A percentile compares a stretch with the other conserved stretches of the same genome.
Evolutionary conservation across 225 moss, liverwort and hornwort genomes (phyloP).

Genomic region (Physcomitrellopsis africana): DNA sequence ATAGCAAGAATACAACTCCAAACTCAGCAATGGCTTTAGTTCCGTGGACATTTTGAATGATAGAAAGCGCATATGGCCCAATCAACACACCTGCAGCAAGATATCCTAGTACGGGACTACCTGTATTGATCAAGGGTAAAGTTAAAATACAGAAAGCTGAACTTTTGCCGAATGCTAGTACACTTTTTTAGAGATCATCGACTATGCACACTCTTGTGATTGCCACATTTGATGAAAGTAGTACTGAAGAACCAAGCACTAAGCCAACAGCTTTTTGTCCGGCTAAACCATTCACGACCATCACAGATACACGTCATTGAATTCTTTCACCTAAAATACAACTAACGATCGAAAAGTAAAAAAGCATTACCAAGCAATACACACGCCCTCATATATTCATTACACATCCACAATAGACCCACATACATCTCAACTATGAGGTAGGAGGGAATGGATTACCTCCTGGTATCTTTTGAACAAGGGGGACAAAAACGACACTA

Average conservation of each 20-base stretch:
- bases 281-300: background rate
- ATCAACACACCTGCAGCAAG: conserved; percentile 95
- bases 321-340: background rate
- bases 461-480: conserved; percentile 96
- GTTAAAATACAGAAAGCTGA: conserved; percentile 4
- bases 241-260: conserved; percentile 6
- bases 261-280: background rate
- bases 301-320: background rate
- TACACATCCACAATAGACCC: background rate
- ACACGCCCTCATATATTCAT: background rate
- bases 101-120: conserved; percentile 97
- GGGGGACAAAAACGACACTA: conserved; percentile 94
- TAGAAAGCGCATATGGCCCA: conserved; percentile 93
- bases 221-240: background rate
- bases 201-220: no score
- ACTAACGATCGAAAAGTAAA: background rate
- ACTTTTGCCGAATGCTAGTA: background rate
- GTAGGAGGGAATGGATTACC: conserved; percentile 48
- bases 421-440: conserved; percentile 10
- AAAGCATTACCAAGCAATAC: conserved; percentile 14
- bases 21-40: conserved; percentile 97
- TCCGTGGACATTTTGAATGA: conserved; percentile 90
- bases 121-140: conserved; percentile 41
- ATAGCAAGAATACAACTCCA: conserved; percentile 97
- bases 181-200: background rate